A percentile compares a stretch with the other conserved stretches of the same genome.
Evolutionary conservation across 345 rosid species (phyloP).

Genomic region (Ailanthus altissimus): DNA sequence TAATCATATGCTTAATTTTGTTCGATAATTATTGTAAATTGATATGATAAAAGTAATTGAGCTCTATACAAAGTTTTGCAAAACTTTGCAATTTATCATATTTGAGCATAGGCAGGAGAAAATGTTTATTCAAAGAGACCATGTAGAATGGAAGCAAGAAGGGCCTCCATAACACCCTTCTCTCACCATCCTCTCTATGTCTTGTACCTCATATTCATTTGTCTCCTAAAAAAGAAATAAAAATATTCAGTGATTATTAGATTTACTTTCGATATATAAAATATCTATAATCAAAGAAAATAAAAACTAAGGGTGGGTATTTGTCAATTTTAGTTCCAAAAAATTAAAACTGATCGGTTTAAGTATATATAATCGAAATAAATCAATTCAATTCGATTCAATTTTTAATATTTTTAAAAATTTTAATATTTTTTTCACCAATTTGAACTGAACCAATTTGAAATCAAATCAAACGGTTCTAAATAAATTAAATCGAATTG

Average conservation of each 20-base stretch:
- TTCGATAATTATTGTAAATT: not conserved
- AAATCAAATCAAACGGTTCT: too few species aligned
- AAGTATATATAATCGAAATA: too few species aligned
- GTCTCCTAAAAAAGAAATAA: constrained; percentile 21
- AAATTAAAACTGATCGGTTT: too few species aligned
- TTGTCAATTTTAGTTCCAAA: too few species aligned
- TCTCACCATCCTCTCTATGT: constrained; percentile 28
- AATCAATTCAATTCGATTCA: too few species aligned
- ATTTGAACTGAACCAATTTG: too few species aligned
- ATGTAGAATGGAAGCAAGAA: constrained; percentile 22
- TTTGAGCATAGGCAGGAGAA: not conserved
- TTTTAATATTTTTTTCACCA: too few species aligned
- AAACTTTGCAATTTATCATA: not conserved
- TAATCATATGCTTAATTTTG: not conserved
- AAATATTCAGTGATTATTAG: not conserved
- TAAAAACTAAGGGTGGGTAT: too few species aligned
- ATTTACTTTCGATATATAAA: not conserved
- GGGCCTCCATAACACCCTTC: constrained; percentile 31
- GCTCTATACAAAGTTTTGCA: not conserved
- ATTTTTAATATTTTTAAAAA: too few species aligned
- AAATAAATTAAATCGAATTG: too few species aligned
- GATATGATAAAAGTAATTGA: not conserved
- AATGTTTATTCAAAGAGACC: constrained; percentile 21
- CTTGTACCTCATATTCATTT: constrained; percentile 29
- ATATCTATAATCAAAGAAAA: not conserved